Evolutionary conservation across 208 protist species (phyloP), one percentile per base, ranked within the genome.

Genomic region (Histomonas meleagridis): DNA sequence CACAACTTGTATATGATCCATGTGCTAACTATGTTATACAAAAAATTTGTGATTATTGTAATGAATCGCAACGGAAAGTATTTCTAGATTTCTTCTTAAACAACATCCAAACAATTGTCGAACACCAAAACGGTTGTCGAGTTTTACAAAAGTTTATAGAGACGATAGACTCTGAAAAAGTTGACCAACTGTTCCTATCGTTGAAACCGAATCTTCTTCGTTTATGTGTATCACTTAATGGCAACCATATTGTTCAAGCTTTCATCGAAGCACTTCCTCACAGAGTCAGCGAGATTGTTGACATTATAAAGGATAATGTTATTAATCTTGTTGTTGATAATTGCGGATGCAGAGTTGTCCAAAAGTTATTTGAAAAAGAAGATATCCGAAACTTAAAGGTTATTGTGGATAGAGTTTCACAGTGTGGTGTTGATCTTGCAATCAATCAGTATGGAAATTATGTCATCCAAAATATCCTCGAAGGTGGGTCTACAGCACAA

Each of bases 361-460:
- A 92, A 51, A 4, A 69, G 18, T 40, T 92, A 9, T 72, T 92
- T 48, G 57, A 76, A 40, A 18, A 90, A 35, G 10, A n/a, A 3
- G 18, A 21, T 26, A 48, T 43, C 3, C 14, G 43, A 14, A 7
- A 28, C 3, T n/a, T 60, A 38, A 3, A 32, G 14, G 9, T 23
- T 90, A 9, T 48, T 9, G 32, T 51, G 4, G 38, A 53, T 35
- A 28, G 26, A 69, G 28, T 81, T 92, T 14, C 35, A 4, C 21
- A 48, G 3, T 7, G 90, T 26, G 55, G 62, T 60, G 57, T 48
- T 90, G n/a, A 81, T n/a, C 92, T 92, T 49, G 70, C 70, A 16
- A 38, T 28, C 7, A 92, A 92, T 69, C 92, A 92, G 60, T 92
- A 92, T 86, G 92, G 92, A 14, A 92, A 92, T 32, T 92, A 92